Conservation (phyloP, 257 asterid genomes). For the Jacaranda copaia region DNA sequence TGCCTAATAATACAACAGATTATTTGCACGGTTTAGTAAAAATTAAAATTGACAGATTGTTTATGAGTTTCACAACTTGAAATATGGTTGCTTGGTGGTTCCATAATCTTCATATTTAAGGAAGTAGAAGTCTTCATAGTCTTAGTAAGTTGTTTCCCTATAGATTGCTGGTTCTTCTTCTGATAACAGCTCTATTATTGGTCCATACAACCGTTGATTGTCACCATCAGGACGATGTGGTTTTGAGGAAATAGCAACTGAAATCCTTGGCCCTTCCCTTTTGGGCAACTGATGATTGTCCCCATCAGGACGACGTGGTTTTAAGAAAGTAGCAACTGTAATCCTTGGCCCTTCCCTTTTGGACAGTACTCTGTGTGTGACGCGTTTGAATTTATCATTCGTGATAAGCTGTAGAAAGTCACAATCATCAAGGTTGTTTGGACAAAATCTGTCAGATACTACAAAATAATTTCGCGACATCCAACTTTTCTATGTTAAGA, state of each 20-base stretch:
- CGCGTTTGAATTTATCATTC: slow-evolving; percentile 41
- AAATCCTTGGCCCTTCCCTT: no score
- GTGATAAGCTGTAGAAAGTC: slow-evolving; percentile 40
- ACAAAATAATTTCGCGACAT: no score
- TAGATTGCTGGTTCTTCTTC: slow-evolving; percentile 47
- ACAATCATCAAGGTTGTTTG: background rate
- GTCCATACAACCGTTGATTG: slow-evolving; percentile 35
- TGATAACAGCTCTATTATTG: slow-evolving; percentile 44
- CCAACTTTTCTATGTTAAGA: no score
- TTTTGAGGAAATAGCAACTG: no score
- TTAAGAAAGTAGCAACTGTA: slow-evolving; percentile 47
- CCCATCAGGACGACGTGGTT: slow-evolving; percentile 10
- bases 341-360: slow-evolving; percentile 46
- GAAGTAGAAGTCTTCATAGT: slow-evolving; percentile 22
- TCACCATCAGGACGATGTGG: background rate
- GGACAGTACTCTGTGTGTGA: slow-evolving; percentile 41
- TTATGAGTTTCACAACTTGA: slow-evolving; percentile 1
- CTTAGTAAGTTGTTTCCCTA: slow-evolving; percentile 31
- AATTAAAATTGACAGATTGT: no score
- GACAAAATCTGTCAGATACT: background rate
- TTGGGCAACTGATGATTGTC: no score
- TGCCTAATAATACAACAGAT: no score
- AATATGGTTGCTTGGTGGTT: slow-evolving; percentile 31
- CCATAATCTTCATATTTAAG: slow-evolving; percentile 26
- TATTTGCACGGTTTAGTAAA: no score